Base-by-base conservation (phyloP, 2,329 filamentous ascomycete species). In the Hymenoscyphus repandus region DNA sequence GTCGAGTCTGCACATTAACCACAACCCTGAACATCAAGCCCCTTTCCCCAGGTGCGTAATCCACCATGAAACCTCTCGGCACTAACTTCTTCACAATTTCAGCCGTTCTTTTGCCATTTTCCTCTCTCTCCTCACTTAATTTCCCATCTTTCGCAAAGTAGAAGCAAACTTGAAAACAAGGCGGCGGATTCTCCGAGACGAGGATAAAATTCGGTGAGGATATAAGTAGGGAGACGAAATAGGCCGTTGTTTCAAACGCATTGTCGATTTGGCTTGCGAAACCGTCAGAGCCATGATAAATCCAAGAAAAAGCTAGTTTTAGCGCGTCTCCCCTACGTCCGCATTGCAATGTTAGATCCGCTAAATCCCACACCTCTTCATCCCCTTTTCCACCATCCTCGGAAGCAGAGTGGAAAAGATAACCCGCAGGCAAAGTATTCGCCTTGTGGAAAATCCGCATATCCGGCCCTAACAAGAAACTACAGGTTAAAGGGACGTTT, bases 111-210 rank as follows among this genome's bases (percentile, higher is more conserved):
- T 67, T 70, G 46, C 76, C 77, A 64, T 85, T 86, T 46, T 65
- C 67, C 50, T 56, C 66, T 27, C 7, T 27, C 57, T 59, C 68
- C 50, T 52, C 59, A 1, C 68, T 64, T 49, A 86, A 56, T 51
- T 68, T 61, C 2, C 83, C 80, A 1, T 73, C 73, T 0, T 80
- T 80, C 0, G 85, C 82, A 63, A 88, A 90, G 68, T 96, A 96
- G 68, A 97, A 97, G 73, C 92, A 96, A 18, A 97, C 87, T 71
- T 97, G 93, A 66, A 96, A 72, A 70, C 92, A 97, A 0, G 89
- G 88, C 42, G 91, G 85, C 22, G 90, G 88, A 61, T 87, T 85
- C 50, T 80, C 76, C 10, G 83, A 88, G 2, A 96, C 80, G 13
- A 95, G 74, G 15, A 79, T 71, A 60, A 97, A 86, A 59, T 88